Conservation (phyloP, 768 basidiomycete genomes). For the Boletus edulis region DNA sequence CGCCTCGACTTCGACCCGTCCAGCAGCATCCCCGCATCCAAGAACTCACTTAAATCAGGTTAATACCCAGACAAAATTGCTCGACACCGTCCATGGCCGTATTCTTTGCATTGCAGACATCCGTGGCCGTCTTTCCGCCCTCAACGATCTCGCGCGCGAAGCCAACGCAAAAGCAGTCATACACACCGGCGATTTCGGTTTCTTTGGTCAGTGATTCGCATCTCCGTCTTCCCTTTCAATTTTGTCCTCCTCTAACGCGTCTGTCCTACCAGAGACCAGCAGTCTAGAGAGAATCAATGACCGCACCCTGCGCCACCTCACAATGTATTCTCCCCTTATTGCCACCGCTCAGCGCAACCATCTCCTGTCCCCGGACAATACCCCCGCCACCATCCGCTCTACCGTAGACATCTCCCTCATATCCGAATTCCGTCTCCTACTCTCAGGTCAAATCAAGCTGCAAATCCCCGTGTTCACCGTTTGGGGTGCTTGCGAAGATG, state of each 20-base stretch:
- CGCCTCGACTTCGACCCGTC: conserved; percentile 59
- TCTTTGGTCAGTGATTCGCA: conserved; percentile 65
- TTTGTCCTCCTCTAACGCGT: conserved; percentile 16
- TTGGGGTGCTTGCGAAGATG: conserved; percentile 97
- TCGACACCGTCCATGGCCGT: conserved; percentile 78
- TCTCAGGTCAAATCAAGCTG: conserved; percentile 88
- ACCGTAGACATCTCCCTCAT: conserved; percentile 76
- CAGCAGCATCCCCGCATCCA: conserved; percentile 55
- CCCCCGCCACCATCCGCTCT: conserved; percentile 64
- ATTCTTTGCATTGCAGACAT: conserved; percentile 96
- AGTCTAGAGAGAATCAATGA: conserved; percentile 91
- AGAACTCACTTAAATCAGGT: conserved; percentile 43
- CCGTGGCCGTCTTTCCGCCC: conserved; percentile 78
- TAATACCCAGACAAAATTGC: conserved; percentile 75
- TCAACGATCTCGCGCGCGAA: conserved; percentile 90
- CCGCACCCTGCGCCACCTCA: conserved; percentile 92
- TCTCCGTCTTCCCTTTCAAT: neutral
- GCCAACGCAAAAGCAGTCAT: conserved; percentile 90
- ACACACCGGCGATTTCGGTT: conserved; percentile 99
- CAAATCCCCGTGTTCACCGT: conserved; percentile 94
- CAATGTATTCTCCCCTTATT: conserved; percentile 95
- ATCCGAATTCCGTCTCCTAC: conserved; percentile 91
- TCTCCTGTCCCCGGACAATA: conserved; percentile 71
- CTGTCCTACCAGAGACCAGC: conserved; percentile 52
- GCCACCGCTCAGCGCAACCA: conserved; percentile 77